phyloP scores from a whole-genome alignment of 2,329 filamentous ascomycete genomes.

The Colletotrichum sidae region DNA sequence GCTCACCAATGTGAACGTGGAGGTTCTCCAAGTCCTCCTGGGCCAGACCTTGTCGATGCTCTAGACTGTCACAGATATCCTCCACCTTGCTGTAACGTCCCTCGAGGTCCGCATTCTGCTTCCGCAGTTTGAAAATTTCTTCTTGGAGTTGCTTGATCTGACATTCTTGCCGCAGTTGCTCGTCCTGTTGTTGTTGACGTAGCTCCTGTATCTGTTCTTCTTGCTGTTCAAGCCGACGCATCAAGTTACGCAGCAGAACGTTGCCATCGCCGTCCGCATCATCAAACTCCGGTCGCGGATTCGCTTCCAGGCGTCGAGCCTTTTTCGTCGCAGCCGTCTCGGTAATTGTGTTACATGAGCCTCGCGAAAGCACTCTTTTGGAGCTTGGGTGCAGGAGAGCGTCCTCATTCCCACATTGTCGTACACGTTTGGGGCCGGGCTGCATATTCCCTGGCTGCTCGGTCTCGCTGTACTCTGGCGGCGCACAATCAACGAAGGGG shows the following conservation, averaged over 20 bases:
- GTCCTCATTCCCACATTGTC: not conserved
- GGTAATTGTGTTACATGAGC: not conserved
- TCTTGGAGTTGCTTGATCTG: conserved; percentile 2
- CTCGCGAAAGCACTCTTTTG: conserved; percentile 3
- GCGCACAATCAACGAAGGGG: not conserved
- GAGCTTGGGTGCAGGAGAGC: not conserved
- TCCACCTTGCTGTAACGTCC: not conserved
- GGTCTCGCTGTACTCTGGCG: conserved; percentile 2
- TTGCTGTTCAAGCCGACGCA: not conserved
- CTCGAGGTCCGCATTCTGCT: not conserved
- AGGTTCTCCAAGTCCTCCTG: not conserved
- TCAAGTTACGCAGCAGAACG: not conserved
- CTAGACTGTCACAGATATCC: not conserved
- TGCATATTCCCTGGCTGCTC: not conserved
- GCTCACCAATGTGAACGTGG: not conserved
- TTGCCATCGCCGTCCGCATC: too few species aligned
- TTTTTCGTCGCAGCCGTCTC: not conserved
- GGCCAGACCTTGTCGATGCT: not conserved
- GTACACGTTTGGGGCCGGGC: not conserved
- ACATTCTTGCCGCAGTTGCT: not conserved
- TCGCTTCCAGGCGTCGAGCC: not conserved
- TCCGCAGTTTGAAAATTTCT: not conserved
- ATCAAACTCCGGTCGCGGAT: not conserved
- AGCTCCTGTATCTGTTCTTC: not conserved
- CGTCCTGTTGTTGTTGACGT: not conserved